phyloP scores from a whole-genome alignment of 768 basidiomycete species.

The Mycena latifolia region DNA sequence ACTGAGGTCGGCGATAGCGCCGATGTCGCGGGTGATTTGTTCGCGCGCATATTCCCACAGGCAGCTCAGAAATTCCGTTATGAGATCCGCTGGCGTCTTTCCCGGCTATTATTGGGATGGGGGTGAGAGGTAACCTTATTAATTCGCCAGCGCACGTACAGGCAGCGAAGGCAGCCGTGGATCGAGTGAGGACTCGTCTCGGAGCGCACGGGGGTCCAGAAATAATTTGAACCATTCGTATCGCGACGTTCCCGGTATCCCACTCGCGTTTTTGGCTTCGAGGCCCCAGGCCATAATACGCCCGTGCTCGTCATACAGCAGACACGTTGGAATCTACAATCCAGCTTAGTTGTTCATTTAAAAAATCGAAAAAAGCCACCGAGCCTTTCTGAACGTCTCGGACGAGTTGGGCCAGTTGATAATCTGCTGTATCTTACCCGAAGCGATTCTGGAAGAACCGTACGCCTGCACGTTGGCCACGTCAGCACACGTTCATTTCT shows the following conservation, averaged over 20 bases:
- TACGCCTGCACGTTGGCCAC: constrained; percentile 69
- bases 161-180: constrained; percentile 85
- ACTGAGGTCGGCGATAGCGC: constrained; percentile 89
- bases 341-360: neutral
- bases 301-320: constrained; percentile 82
- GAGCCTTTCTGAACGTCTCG: constrained; percentile 87
- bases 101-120: constrained; percentile 63
- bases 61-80: constrained; percentile 85
- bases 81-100: constrained; percentile 82
- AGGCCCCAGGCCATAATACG: constrained; percentile 43
- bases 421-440: constrained; percentile 86
- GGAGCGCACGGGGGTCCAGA: constrained; percentile 84
- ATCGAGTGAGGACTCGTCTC: constrained; percentile 78
- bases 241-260: constrained; percentile 28
- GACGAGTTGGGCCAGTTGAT: constrained; percentile 88
- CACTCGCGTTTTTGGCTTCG: constrained; percentile 44
- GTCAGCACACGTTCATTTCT: constrained; percentile 12
- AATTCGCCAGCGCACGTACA: constrained; percentile 55
- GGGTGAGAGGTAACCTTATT: constrained; percentile 14
- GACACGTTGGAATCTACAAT: constrained; percentile 78
- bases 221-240: constrained; percentile 82
- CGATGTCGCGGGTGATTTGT: constrained; percentile 89
- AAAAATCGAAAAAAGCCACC: constrained; percentile 22
- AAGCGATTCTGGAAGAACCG: constrained; percentile 86
- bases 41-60: constrained; percentile 91